These are phyloP conservation scores for Aegilops umbellulata DNA, from an alignment of 176 grass and related monocot species.

Conservation along the genomic window DNA sequence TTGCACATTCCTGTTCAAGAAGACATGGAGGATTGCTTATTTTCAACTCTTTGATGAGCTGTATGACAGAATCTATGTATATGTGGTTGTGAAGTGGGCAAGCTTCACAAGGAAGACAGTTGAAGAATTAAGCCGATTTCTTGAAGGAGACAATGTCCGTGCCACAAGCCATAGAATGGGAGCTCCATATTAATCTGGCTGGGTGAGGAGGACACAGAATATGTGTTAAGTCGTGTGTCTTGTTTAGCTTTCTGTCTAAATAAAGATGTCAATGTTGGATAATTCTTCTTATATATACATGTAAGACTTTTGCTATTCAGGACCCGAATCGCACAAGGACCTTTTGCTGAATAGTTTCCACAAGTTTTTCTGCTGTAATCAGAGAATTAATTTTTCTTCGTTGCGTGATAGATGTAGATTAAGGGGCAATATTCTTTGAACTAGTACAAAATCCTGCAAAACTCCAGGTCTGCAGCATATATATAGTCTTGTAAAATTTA, in stretches of 20 bases:
- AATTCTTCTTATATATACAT: too few relatives aligned
- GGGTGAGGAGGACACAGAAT: not conserved
- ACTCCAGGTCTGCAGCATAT: too few relatives aligned
- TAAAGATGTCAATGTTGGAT: too few relatives aligned
- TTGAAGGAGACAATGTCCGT: not conserved
- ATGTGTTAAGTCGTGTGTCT: not conserved
- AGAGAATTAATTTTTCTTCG: too few relatives aligned
- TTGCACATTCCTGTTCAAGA: constrained; percentile 11
- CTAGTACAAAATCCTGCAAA: too few relatives aligned
- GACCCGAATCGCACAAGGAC: too few relatives aligned
- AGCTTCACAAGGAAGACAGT: not conserved
- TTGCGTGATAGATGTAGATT: too few relatives aligned
- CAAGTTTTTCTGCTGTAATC: too few relatives aligned
- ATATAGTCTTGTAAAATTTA: too few relatives aligned
- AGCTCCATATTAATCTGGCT: not conserved
- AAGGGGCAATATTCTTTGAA: too few relatives aligned
- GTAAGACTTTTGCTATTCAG: too few relatives aligned
- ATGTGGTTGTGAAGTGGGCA: not conserved
- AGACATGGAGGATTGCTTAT: constrained; percentile 32
- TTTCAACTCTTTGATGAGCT: constrained; percentile 1
- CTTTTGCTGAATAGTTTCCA: too few relatives aligned
- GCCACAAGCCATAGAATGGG: not conserved
- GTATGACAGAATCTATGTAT: not conserved
- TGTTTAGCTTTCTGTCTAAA: not conserved
- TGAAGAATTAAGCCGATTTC: not conserved